phyloP scores from a whole-genome alignment of 176 grass and related monocot genomes.

The Oryza longistaminata region DNA sequence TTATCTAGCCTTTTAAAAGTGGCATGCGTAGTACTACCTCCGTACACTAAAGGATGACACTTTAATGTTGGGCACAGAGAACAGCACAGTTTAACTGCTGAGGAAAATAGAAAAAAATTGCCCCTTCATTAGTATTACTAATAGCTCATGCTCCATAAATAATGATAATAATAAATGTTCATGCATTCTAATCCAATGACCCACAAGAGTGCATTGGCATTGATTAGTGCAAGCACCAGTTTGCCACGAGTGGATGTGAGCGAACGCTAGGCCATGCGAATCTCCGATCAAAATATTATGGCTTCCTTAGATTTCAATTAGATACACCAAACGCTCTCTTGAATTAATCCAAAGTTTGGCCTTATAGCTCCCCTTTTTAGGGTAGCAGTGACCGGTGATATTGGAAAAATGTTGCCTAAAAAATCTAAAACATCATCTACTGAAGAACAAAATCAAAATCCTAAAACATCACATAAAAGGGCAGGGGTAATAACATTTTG shows the following conservation, averaged over 20 bases:
- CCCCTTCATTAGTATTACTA: not conserved
- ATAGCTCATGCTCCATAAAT: not conserved
- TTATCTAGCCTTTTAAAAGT: not conserved
- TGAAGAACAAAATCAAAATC: too few relatives aligned
- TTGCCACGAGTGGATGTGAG: not conserved
- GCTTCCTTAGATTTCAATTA: not conserved
- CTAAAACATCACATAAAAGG: not conserved
- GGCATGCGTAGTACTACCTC: not conserved
- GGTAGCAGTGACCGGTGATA: not conserved
- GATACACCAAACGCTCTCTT: not conserved
- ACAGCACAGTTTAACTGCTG: not conserved
- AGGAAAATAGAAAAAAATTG: not conserved
- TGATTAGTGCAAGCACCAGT: not conserved
- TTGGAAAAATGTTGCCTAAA: not conserved
- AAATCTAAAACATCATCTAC: not conserved
- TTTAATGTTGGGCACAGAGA: not conserved
- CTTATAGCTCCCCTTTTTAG: not conserved
- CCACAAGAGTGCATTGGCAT: not conserved
- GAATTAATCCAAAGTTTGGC: not conserved
- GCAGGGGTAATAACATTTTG: not conserved
- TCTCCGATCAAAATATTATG: not conserved
- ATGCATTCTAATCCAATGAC: not conserved
- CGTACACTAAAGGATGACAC: not conserved
- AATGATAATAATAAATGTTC: not conserved
- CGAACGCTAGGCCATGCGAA: not conserved